Percentiles rank a stretch among this genome's conserved stretches.
These are phyloP conservation scores for Colletotrichum sp. DNA, from an alignment of 2,329 filamentous ascomycete genomes.

Conservation along the genomic window DNA sequence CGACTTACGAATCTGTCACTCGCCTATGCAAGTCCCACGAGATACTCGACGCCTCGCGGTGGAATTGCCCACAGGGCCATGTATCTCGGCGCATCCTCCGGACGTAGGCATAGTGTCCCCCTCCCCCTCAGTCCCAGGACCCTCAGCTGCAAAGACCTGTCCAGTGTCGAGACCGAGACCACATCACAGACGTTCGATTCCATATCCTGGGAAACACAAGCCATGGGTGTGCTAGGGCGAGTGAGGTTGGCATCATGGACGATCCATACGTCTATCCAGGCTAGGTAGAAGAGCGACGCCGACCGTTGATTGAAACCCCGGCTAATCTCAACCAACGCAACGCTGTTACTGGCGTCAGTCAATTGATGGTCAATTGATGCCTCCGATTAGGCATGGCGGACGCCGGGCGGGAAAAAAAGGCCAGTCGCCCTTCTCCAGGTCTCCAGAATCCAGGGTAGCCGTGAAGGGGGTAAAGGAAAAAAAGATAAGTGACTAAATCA, in stretches of 20 bases:
- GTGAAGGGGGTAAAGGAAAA: not conserved
- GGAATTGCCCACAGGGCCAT: not conserved
- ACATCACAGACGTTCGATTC: not conserved
- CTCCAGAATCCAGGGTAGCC: not conserved
- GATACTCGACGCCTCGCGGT: not conserved
- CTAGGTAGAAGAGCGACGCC: not conserved
- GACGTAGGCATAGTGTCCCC: not conserved
- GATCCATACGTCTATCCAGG: not conserved
- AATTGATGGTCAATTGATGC: not conserved
- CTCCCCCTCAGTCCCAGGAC: not conserved
- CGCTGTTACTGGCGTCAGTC: not conserved
- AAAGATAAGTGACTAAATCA: not conserved
- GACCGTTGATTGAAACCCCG: not conserved
- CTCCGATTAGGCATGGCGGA: not conserved
- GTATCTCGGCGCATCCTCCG: conserved; percentile 2
- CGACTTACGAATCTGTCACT: conserved; percentile 15
- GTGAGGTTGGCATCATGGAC: not conserved
- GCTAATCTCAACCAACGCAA: not conserved
- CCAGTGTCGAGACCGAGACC: not conserved
- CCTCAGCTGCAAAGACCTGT: not conserved
- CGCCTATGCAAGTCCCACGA: conserved; percentile 12
- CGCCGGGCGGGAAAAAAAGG: not conserved
- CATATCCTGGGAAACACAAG: not conserved
- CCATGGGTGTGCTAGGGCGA: not conserved
- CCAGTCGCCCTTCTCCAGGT: not conserved